Percentiles rank a stretch among this genome's conserved stretches.
phyloP scores from a whole-genome alignment of 2,329 filamentous ascomycete species.

The Talaromyces sp. region DNA sequence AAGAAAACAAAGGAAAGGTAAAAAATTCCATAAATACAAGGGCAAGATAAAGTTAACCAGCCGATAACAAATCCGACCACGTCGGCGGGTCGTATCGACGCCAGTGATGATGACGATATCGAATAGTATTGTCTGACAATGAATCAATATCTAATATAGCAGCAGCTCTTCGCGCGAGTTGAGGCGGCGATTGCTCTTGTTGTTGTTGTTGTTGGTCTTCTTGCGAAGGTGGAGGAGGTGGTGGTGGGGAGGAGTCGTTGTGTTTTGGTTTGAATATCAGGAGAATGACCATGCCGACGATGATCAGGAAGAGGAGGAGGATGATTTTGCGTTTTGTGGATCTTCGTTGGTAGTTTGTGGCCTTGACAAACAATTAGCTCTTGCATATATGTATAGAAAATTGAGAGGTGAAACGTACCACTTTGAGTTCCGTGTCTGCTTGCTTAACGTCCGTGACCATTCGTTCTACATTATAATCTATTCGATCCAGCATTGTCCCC shows the following conservation, averaged over 20 bases:
- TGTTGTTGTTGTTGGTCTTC: not conserved
- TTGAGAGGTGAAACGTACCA: conserved; percentile 43
- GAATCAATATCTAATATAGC: not conserved
- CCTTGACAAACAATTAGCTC: conserved; percentile 27
- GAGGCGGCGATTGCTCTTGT: not conserved
- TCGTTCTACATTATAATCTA: conserved; percentile 95
- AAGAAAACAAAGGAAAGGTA: not conserved
- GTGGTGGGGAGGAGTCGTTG: conserved; percentile 9
- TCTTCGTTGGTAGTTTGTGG: conserved; percentile 81
- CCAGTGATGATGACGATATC: not conserved
- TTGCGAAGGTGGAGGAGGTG: not conserved
- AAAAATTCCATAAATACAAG: not conserved
- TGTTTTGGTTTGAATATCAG: conserved; percentile 72
- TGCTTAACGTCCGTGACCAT: conserved; percentile 92
- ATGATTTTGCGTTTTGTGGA: conserved; percentile 91
- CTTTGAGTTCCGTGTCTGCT: conserved; percentile 85
- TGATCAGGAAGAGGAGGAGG: conserved; percentile 75
- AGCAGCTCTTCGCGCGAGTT: not conserved
- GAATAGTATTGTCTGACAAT: not conserved
- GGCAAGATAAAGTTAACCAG: not conserved
- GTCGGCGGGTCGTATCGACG: not conserved
- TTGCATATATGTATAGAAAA: not conserved
- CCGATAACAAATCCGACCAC: not conserved
- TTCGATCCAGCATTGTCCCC: conserved; percentile 85
- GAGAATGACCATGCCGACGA: conserved; percentile 82